These are phyloP conservation scores for Rehmannia glutinosa DNA, from an alignment of 257 asterid genomes.

Conservation along the genomic window DNA sequence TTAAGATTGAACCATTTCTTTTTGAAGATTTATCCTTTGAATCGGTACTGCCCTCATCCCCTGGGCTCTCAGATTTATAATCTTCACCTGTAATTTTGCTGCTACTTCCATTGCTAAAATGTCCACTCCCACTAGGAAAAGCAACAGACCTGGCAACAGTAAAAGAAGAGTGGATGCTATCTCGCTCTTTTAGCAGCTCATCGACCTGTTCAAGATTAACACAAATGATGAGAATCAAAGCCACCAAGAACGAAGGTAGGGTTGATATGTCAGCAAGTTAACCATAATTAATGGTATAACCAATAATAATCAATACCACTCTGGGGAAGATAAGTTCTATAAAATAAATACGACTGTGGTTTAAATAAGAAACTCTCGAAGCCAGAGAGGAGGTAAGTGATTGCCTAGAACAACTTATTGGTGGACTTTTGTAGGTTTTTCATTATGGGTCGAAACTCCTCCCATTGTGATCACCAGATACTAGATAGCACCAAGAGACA, in stretches of 20 bases:
- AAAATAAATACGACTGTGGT: no score
- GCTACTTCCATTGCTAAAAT: constrained; percentile 79
- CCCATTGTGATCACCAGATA: no score
- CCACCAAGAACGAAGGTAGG: background rate
- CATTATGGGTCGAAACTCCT: no score
- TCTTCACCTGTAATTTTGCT: constrained; percentile 64
- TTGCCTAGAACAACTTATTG: background rate
- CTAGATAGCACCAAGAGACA: no score
- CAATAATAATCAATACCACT: background rate
- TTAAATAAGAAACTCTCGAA: no score
- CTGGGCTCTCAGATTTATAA: constrained; percentile 61
- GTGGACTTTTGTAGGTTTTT: no score
- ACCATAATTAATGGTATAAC: background rate
- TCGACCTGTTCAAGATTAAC: constrained; percentile 59
- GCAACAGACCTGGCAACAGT: constrained; percentile 59
- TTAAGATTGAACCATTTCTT: constrained; percentile 90
- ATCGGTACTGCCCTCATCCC: constrained; percentile 90
- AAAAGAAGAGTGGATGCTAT: constrained; percentile 79
- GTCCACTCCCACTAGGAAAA: constrained; percentile 56
- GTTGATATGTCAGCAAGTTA: background rate
- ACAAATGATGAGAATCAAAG: constrained; percentile 1
- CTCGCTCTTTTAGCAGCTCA: constrained; percentile 86
- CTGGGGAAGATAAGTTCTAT: no score
- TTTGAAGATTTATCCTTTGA: constrained; percentile 75
- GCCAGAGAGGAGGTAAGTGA: background rate